A percentile compares a stretch with the other conserved stretches of the same genome.
Evolutionary conservation across 225 moss, liverwort and hornwort species (phyloP).

Genomic region (Asterella californica): DNA sequence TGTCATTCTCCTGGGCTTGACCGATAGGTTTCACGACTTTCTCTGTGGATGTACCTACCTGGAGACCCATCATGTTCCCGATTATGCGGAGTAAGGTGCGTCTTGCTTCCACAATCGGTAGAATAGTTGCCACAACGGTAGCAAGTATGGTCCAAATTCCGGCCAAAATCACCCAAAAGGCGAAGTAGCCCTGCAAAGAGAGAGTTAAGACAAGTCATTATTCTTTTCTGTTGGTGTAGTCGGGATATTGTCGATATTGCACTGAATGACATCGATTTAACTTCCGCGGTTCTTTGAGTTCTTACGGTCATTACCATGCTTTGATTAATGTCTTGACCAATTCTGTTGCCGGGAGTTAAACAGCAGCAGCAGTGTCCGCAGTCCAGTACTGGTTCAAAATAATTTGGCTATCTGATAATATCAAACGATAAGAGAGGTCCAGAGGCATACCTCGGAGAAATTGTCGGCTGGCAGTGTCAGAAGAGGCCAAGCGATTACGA

Average conservation of each 20-base stretch:
- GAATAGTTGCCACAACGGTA: slow-evolving; percentile 17
- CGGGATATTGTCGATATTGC: too few relatives aligned
- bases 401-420: not conserved
- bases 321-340: too few relatives aligned
- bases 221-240: too few relatives aligned
- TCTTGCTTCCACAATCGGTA: slow-evolving; percentile 27
- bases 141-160: slow-evolving; percentile 21
- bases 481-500: slow-evolving; percentile 24
- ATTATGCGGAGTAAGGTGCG: not conserved
- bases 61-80: slow-evolving; percentile 3
- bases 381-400: too few relatives aligned
- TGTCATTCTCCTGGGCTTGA: too few relatives aligned
- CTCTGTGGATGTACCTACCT: not conserved
- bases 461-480: slow-evolving; percentile 34
- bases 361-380: not conserved
- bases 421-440: too few relatives aligned
- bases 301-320: too few relatives aligned
- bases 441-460: slow-evolving; percentile 29
- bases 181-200: slow-evolving; percentile 27
- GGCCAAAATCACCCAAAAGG: slow-evolving; percentile 29
- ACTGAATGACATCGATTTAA: not conserved
- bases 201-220: too few relatives aligned
- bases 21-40: not conserved
- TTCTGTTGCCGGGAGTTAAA: not conserved
- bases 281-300: not conserved